These are phyloP conservation scores for Lepidium aucheri DNA, from an alignment of 345 rosid genomes.

Conservation along the genomic window DNA sequence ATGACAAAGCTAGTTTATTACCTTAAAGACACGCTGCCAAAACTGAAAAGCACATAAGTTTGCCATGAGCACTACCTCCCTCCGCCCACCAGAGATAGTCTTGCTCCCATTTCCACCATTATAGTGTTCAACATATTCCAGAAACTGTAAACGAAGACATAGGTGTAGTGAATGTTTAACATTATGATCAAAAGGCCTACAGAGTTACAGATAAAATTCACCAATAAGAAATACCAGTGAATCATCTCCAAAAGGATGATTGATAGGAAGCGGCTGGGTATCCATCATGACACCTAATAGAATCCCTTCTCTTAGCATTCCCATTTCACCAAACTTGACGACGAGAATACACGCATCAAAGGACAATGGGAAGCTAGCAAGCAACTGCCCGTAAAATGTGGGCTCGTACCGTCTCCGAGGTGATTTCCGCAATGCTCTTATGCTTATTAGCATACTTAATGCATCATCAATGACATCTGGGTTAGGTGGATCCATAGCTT, in stretches of 20 bases:
- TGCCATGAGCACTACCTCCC: conserved; percentile 54
- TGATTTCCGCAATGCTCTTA: conserved; percentile 49
- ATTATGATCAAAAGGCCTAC: conserved; percentile 9
- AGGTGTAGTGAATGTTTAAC: conserved; percentile 10
- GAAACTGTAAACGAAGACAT: conserved; percentile 44
- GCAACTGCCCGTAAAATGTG: conserved; percentile 79
- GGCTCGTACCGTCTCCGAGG: conserved; percentile 70
- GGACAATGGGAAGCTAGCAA: conserved; percentile 75
- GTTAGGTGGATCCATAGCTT: conserved; percentile 83
- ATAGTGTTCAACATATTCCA: conserved; percentile 42
- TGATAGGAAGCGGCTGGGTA: conserved; percentile 68
- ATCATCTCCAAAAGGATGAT: conserved; percentile 78
- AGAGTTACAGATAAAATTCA: conserved; percentile 4
- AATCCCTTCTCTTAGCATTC: conserved; percentile 85
- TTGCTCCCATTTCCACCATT: conserved; percentile 39
- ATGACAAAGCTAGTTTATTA: conserved; percentile 15
- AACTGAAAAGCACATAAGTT: conserved; percentile 78
- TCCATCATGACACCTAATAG: conserved; percentile 80
- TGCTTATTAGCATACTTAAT: conserved; percentile 48
- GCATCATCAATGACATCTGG: conserved; percentile 72
- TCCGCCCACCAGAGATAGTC: conserved; percentile 41
- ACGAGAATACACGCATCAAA: conserved; percentile 74
- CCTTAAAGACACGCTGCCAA: conserved; percentile 85
- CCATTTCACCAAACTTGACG: conserved; percentile 74
- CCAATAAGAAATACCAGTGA: conserved; percentile 43